Conservation (phyloP, 495 filamentous ascomycete species). For the Jackrogersella minutella region DNA sequence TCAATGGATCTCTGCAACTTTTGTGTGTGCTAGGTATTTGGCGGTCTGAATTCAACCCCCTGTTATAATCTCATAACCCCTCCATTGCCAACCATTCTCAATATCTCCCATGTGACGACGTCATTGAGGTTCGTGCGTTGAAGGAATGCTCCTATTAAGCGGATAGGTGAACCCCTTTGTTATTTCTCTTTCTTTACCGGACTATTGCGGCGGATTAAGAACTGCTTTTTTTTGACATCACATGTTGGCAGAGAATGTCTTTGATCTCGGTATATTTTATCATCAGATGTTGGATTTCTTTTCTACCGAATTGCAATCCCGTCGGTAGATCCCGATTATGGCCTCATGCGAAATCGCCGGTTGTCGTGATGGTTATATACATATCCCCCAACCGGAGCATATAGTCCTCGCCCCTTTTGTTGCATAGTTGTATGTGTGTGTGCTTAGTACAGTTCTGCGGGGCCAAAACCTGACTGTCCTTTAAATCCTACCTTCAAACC, state of each 20-base stretch:
- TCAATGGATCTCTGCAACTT: no score
- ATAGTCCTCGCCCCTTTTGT: conserved; percentile 25
- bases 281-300: conserved; percentile 6
- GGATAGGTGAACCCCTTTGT: neutral
- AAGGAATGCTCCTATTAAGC: neutral
- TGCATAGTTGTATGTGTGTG: conserved; percentile 17
- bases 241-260: neutral
- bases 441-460: conserved; percentile 5
- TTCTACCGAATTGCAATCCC: neutral
- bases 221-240: neutral
- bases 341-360: neutral
- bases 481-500: conserved; percentile 14
- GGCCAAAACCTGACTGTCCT: conserved; percentile 28
- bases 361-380: neutral
- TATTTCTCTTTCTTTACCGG: neutral
- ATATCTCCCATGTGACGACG: conserved; percentile 12
- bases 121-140: conserved; percentile 30
- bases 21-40: no score
- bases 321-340: conserved; percentile 27
- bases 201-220: neutral
- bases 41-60: no score
- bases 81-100: no score
- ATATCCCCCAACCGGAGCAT: conserved; percentile 19
- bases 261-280: neutral
- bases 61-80: no score